Evolutionary conservation across 1,284 basidiomycete species (phyloP), one percentile per base, ranked within the genome.

Genomic region (Taiwanofungus camphoratus): DNA sequence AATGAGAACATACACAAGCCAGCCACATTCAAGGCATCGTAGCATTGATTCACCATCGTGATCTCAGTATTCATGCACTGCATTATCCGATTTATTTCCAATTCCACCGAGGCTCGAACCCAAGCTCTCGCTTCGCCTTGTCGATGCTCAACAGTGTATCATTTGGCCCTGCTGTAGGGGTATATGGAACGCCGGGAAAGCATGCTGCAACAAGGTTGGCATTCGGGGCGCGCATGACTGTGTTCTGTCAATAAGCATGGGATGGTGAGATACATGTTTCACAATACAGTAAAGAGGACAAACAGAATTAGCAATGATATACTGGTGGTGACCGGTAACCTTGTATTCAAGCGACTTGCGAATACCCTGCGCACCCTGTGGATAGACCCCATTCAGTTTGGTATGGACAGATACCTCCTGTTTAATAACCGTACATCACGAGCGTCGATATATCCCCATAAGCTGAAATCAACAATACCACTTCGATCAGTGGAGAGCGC

Each of bases 71-170:
- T n/a, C n/a, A n/a, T n/a, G n/a, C n/a, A n/a, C n/a, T n/a, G n/a
- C n/a, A n/a, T n/a, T n/a, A n/a, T n/a, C n/a, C n/a, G n/a, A n/a
- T n/a, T n/a, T n/a, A n/a, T n/a, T 41, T 24, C 44, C 44, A 45
- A 35, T 45, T 35, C 16, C 29, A 36, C 19, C 41, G 41, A 4
- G 44, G 44, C n/a, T 33, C 22, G 20, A 31, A 45, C 1, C 39
- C 39, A 19, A 45, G 44, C 34, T 36, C 44, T 16, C 39, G 33
- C 15, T 40, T 40, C 5, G 44, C 44, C 24, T 45, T 45, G 13
- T 45, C 44, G 20, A 45, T 45, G 39, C 44, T 45, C 20, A 45
- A 30, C 15, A 45, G 30, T 15, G 44, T 45, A 39, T 45, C 44
- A 20, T 45, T 41, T 7, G 24, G 11, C 3, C 44, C 44, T 12